Base-by-base conservation (phyloP, 2,329 filamentous ascomycete species). In the Botryotinia narcissicola region DNA sequence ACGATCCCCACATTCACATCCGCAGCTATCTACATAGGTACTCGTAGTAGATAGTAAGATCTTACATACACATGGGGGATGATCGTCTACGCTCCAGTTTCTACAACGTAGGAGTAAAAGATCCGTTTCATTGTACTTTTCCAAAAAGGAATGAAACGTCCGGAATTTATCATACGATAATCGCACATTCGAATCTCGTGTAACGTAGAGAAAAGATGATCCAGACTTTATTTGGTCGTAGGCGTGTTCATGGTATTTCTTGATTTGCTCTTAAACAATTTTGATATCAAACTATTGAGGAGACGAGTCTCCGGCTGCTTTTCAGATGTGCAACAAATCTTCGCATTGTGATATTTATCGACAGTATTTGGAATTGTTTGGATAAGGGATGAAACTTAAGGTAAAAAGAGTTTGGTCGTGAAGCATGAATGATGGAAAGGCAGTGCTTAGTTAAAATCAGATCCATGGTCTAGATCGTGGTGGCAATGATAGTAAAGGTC, bases 321-420 rank as follows among this genome's bases (percentile, higher is more conserved):
- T 62, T 62, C 35, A 62, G 60, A 62, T 42, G 32, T 62, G 60
- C 60, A 62, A 62, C 60, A 62, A 62, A 62, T 6, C 6, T 57
- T 40, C 5, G 25, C 22, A 18, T 18, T 4, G 8, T n/a, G 25
- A n/a, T 40, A 8, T 16, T 62, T n/a, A n/a, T 10, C 35, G 37
- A 42, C 8, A 25, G 22, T 14, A n/a, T 40, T 40, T 62, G 35
- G 25, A 62, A 40, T n/a, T 40, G 35, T 35, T n/a, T 40, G 25
- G 35, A 10, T 3, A 22, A 14, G 22, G 22, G 25, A 9, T 40
- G 22, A 40, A 40, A 22, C 2, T 14, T 14, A 18, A n/a, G 59
- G 5, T n/a, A 6, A n/a, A 61, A 40, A 61, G 35, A 12, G 22
- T n/a, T n/a, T 40, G 8, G 22, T 14, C 22, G 22, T n/a, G 35